Base-by-base conservation (phyloP, 768 basidiomycete species). In the Leucocoprinus sp. region DNA sequence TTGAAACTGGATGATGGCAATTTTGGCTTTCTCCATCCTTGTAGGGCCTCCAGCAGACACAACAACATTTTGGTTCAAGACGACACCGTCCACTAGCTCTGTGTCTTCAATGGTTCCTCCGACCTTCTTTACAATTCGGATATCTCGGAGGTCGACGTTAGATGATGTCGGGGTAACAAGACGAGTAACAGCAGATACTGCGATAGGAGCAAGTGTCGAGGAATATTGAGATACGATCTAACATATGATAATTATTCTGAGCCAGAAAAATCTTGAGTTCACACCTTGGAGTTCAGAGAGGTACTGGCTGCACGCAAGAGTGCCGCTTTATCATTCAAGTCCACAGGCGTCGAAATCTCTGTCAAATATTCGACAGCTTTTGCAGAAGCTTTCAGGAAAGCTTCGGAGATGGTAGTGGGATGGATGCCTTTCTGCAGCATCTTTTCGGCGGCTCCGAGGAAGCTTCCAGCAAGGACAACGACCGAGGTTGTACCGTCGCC, bases 151-250 rank as follows among this genome's bases (percentile, higher is more conserved):
- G 64, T 99, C 96, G 42, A 99, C 96, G 57, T 92, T 98, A 8
- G 88, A 85, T 3, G 93, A 93, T 4, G 84, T 81, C 0, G 89
- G 75, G 0, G 89, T 89, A 37, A 89, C 81, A 31, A 99, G 78
- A 50, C 93, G 87, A 17, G 85, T 90, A 33, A 99, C 96, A 22
- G 95, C 93, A 42, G 82, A 75, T n/a, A 99, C 96, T 12, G 96
- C 96, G 54, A 98, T 99, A 29, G 96, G 96, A n/a, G 96, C 90
- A 52, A 99, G 76, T 28, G 89, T 93, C 9, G 93, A 89, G 3
- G 96, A 98, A 63, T 98, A 98, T 75, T 98, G 96, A 14, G 96
- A 98, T 33, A 98, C 96, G 55, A 99, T 96, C 93, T 97, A 58
- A 17, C 37, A 21, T 43, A 22, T 23, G 12, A 42, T 9, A 12